These are phyloP conservation scores for Silybum marianum DNA, from an alignment of 129 eudicot genomes.

Conservation along the genomic window DNA sequence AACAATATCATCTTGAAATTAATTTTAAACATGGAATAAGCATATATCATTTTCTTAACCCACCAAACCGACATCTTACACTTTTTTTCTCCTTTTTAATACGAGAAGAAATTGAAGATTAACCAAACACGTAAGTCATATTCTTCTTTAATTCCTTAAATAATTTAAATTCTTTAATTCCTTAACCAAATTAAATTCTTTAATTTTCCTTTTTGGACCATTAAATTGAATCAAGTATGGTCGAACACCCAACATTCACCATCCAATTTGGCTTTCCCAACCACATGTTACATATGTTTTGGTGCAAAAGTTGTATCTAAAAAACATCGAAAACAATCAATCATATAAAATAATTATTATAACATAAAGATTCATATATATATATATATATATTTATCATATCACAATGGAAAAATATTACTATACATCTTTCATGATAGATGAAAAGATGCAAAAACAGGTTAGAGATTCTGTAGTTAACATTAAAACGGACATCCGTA, in stretches of 20 bases:
- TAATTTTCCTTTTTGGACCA: neutral
- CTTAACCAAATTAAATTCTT: neutral
- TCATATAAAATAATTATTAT: slow-evolving; percentile 19
- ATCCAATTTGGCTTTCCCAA: neutral
- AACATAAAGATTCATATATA: slow-evolving; percentile 15
- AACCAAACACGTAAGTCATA: slow-evolving; percentile 24
- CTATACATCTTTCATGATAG: slow-evolving; percentile 28
- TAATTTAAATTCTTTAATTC: neutral
- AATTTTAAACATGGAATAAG: slow-evolving; percentile 13
- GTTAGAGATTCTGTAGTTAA: slow-evolving; percentile 34
- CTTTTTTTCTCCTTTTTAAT: neutral
- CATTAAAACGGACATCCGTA: slow-evolving; percentile 17
- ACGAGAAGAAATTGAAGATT: neutral
- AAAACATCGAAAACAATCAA: neutral
- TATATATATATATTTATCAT: slow-evolving; percentile 5
- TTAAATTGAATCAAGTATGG: slow-evolving; percentile 8
- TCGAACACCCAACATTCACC: slow-evolving; percentile 14
- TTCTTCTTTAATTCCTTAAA: slow-evolving; percentile 21
- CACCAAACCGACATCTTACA: slow-evolving; percentile 19
- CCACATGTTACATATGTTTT: slow-evolving; percentile 4
- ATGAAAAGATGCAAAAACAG: slow-evolving; percentile 34
- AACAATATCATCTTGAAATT: slow-evolving; percentile 8
- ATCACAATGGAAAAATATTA: slow-evolving; percentile 20
- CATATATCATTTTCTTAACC: slow-evolving; percentile 24
- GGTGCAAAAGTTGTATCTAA: neutral